Evolutionary conservation across 331 rosid genomes (phyloP).

Genomic region (Telfairia occidentalis): DNA sequence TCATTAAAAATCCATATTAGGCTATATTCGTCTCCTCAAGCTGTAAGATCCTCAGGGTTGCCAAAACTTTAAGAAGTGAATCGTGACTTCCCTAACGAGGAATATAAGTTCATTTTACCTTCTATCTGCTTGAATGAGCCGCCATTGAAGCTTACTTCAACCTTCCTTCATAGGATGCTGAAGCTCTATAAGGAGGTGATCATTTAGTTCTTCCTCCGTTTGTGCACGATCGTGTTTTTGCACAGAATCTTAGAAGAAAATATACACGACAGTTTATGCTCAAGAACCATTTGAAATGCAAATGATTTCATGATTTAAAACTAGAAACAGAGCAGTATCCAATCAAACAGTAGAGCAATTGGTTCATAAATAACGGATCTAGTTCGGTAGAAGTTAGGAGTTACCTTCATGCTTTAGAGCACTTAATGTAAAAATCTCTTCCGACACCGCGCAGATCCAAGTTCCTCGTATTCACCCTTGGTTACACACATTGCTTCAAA

Average conservation of each 20-base stretch:
- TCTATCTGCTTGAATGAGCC: not conserved
- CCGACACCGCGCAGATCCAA: slow-evolving; percentile 92
- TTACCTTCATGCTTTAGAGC: not conserved
- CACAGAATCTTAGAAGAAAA: not conserved
- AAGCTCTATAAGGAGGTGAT: not conserved
- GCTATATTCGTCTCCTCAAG: not conserved
- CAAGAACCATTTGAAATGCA: not conserved
- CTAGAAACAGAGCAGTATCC: not conserved
- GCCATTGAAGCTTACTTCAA: not conserved
- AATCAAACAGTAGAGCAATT: not conserved
- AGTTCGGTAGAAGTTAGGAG: not conserved
- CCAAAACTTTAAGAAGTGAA: not conserved
- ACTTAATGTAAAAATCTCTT: slow-evolving; percentile 63
- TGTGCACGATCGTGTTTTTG: not conserved
- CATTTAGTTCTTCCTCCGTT: not conserved
- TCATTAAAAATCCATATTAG: not conserved
- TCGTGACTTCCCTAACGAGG: not conserved
- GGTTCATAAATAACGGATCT: not conserved
- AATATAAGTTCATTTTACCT: not conserved
- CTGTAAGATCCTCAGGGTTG: not conserved
- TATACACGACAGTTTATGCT: not conserved
- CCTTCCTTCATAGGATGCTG: not conserved
- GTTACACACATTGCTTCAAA: slow-evolving; percentile 89
- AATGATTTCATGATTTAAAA: not conserved
- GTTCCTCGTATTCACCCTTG: slow-evolving; percentile 93